A percentile compares a stretch with the other conserved stretches of the same genome.
Evolutionary conservation across 768 basidiomycete genomes (phyloP).

Genomic region (Cubamyces sp.): DNA sequence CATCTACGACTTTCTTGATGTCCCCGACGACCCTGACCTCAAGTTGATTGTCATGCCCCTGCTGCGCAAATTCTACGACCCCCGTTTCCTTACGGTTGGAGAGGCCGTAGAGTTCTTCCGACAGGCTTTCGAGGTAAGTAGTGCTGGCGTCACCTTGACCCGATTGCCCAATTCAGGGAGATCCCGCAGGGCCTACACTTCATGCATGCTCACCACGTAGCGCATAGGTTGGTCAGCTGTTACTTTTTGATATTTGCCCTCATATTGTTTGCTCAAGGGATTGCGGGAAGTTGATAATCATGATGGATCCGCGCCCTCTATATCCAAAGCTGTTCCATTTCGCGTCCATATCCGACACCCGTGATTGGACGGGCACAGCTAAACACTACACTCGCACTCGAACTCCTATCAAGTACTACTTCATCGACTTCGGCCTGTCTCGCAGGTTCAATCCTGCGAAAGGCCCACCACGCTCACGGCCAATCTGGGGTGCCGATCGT

Average conservation of each 20-base stretch:
- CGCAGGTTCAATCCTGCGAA: slow-evolving; percentile 34
- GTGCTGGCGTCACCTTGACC: neutral
- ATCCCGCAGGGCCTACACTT: slow-evolving; percentile 38
- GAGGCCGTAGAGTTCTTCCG: slow-evolving; percentile 40
- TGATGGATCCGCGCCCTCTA: slow-evolving; percentile 26
- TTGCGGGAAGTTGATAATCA: slow-evolving; percentile 21
- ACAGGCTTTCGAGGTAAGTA: slow-evolving; percentile 40
- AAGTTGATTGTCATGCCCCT: slow-evolving; percentile 39
- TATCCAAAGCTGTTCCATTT: slow-evolving; percentile 37
- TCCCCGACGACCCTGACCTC: slow-evolving; percentile 11
- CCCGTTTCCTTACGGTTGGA: slow-evolving; percentile 39
- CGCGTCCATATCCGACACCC: neutral
- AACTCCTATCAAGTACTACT: slow-evolving; percentile 37
- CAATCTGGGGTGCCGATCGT: slow-evolving; percentile 46
- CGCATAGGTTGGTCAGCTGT: slow-evolving; percentile 36
- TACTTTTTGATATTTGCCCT: too few relatives aligned
- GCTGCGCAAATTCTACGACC: slow-evolving; percentile 32
- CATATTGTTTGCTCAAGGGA: slow-evolving; percentile 13
- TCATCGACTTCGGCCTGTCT: slow-evolving; percentile 45
- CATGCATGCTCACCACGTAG: slow-evolving; percentile 40
- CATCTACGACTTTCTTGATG: slow-evolving; percentile 28
- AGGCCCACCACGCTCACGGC: slow-evolving; percentile 31
- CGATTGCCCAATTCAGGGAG: neutral
- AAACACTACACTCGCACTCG: slow-evolving; percentile 37
- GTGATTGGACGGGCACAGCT: slow-evolving; percentile 30